These are phyloP conservation scores for Ascoidea asiatica DNA, from an alignment of 805 yeast genomes.

Conservation along the genomic window DNA sequence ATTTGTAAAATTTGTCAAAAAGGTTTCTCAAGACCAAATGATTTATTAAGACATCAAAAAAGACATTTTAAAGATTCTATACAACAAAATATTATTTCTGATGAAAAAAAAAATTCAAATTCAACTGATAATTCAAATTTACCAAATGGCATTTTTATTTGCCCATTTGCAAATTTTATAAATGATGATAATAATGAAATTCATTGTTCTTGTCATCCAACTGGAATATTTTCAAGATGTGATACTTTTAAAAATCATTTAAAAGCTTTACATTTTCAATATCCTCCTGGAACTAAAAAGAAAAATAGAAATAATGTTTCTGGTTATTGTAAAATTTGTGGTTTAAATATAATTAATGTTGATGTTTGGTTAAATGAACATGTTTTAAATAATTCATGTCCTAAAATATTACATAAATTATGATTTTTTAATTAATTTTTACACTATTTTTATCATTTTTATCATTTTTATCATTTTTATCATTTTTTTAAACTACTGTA, in stretches of 20 bases:
- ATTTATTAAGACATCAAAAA: conserved; percentile 70
- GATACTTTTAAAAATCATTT: conserved; percentile 88
- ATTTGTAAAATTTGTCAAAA: conserved; percentile 65
- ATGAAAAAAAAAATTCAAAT: conserved; percentile 16
- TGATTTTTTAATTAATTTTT: no score
- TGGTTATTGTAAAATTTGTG: conserved; percentile 78
- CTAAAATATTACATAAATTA: conserved; percentile 1
- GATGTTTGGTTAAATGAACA: conserved; percentile 72
- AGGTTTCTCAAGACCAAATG: conserved; percentile 83
- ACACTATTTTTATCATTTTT: no score
- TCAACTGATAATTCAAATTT: background rate
- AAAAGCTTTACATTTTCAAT: conserved; percentile 78
- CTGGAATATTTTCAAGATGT: conserved; percentile 79
- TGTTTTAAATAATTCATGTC: conserved; percentile 19
- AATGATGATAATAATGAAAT: background rate
- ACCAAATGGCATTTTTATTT: conserved; percentile 5
- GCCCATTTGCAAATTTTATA: conserved; percentile 6
- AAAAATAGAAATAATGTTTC: conserved; percentile 50
- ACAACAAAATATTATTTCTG: conserved; percentile 49
- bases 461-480: no score
- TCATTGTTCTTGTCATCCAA: conserved; percentile 42
- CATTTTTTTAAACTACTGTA: no score
- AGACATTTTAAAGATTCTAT: conserved; percentile 32
- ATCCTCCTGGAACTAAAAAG: conserved; percentile 79
- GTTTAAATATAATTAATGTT: conserved; percentile 45